Conservation (phyloP, 2,329 filamentous ascomycete species). For the Zymoseptoria ardabiliae region DNA sequence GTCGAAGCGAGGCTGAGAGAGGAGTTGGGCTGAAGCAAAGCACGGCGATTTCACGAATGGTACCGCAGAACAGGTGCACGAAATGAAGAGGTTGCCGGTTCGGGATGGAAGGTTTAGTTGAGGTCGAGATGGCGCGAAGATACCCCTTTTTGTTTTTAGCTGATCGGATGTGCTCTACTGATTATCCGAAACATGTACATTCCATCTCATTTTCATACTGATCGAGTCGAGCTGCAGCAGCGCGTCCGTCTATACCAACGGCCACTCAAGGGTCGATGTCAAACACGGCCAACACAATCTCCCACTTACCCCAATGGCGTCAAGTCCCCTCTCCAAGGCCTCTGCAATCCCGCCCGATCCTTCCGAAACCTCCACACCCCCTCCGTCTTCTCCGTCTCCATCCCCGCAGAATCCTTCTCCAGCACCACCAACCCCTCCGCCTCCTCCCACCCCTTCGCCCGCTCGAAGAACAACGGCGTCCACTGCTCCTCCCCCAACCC, state of each 20-base stretch:
- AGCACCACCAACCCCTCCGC: slow-evolving; percentile 23
- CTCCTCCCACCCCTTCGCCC: slow-evolving; percentile 21
- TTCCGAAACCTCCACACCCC: slow-evolving; percentile 62
- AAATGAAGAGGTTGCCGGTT: background rate
- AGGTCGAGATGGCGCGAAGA: background rate
- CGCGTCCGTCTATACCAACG: background rate
- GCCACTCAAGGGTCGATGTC: background rate
- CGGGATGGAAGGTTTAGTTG: too few relatives aligned
- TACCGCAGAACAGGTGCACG: too few relatives aligned
- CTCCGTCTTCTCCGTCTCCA: slow-evolving; percentile 56
- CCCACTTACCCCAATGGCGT: slow-evolving; percentile 22
- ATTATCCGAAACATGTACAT: too few relatives aligned
- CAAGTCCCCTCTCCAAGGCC: slow-evolving; percentile 25
- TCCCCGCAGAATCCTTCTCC: slow-evolving; percentile 27
- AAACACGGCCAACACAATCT: background rate
- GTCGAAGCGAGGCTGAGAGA: background rate
- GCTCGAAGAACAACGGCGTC: slow-evolving; percentile 36
- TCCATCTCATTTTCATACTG: background rate
- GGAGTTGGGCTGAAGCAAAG: background rate
- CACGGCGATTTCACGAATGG: too few relatives aligned
- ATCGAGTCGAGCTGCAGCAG: background rate
- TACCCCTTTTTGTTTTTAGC: background rate
- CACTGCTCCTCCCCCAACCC: slow-evolving; percentile 32
- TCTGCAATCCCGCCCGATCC: slow-evolving; percentile 31
- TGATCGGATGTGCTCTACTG: background rate